Evolutionary conservation across 805 yeast species (phyloP).

Genomic region (Blastobotrys americana): DNA sequence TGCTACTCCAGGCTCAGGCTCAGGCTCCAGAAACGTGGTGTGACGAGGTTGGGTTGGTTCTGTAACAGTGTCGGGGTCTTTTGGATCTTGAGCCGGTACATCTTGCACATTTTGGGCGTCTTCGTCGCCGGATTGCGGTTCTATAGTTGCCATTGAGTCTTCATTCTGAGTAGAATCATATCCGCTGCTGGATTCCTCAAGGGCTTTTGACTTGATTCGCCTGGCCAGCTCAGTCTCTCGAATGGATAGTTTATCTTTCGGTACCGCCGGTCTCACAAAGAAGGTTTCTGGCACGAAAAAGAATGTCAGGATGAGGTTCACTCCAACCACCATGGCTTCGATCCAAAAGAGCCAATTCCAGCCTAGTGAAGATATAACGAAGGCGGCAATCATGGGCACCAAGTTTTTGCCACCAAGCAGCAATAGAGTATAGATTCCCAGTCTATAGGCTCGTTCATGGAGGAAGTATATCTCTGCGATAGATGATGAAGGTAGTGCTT

Average conservation of each 20-base stretch:
- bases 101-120: no score
- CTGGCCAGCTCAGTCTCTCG: constrained; percentile 44
- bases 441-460: constrained; percentile 54
- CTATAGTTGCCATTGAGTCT: neutral
- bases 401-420: constrained; percentile 57
- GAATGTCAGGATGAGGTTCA: constrained; percentile 38
- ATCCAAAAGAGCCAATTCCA: constrained; percentile 62
- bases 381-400: constrained; percentile 49
- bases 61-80: no score
- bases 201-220: constrained; percentile 26
- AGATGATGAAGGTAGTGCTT: constrained; percentile 52
- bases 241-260: constrained; percentile 41
- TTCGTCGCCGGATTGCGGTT: no score
- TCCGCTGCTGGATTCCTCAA: no score
- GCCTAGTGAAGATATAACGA: constrained; percentile 41
- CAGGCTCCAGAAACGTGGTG: neutral
- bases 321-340: constrained; percentile 45
- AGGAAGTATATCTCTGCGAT: constrained; percentile 55
- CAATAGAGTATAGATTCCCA: constrained; percentile 51
- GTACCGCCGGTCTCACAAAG: constrained; percentile 51
- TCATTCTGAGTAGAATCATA: neutral
- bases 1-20: neutral
- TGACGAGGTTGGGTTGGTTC: neutral
- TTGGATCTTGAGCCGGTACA: no score
- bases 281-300: constrained; percentile 59